These are phyloP conservation scores for Musa itinerans DNA, from an alignment of 176 grass and related monocot genomes.

Conservation along the genomic window DNA sequence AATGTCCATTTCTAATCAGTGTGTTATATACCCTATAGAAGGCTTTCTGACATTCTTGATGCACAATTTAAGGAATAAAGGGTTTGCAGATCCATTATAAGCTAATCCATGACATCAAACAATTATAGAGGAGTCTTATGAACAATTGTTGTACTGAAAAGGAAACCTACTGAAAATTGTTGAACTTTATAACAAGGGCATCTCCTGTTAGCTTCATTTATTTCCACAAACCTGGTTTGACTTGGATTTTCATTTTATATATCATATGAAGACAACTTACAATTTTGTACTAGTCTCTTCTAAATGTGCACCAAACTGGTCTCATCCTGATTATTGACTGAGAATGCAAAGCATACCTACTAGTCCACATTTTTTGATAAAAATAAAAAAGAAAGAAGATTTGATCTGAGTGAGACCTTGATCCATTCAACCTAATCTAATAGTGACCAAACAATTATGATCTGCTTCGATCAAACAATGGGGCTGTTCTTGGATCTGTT, in stretches of 20 bases:
- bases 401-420: no score
- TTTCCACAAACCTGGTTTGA: background rate
- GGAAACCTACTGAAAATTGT: background rate
- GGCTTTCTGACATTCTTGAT: background rate
- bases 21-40: background rate
- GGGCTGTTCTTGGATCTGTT: no score
- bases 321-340: no score
- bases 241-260: background rate
- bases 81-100: no score
- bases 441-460: no score
- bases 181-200: background rate
- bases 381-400: no score
- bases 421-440: no score
- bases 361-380: no score
- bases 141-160: background rate
- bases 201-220: background rate
- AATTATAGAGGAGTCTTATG: background rate
- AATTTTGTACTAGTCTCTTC: background rate
- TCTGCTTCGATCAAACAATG: no score
- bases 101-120: no score
- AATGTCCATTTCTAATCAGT: background rate
- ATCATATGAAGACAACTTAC: background rate
- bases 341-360: no score
- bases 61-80: no score
- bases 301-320: background rate